Base-by-base conservation (phyloP, 495 filamentous ascomycete species). In the Penicillium steckii region DNA sequence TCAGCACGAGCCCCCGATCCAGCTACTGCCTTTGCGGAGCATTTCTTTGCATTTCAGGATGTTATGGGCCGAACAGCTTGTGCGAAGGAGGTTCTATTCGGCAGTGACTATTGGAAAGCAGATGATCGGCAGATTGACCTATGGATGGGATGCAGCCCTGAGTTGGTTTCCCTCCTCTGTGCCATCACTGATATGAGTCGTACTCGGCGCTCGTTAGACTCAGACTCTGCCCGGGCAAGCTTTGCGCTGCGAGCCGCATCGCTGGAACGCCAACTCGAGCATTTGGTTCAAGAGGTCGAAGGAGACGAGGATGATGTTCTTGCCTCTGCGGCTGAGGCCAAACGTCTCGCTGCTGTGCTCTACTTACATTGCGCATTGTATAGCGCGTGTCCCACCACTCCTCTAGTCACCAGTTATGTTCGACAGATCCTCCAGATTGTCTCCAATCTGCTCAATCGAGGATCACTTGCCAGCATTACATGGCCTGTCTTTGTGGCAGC, bases 11-110 rank as follows among this genome's bases (percentile, higher is more conserved):
- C 51, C 8, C 58, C 49, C 8, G 60, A 73, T 26, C 59, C 68
- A 2, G 67, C 68, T 4, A 68, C 68, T 1, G 55, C 55, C 0
- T 75, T 77, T 46, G 67, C 69, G 1, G 73, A 77, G 50, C 66
- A 66, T 10, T 77, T 77, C 46, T 77, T 77, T 46, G 73, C 73
- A 12, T 77, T 77, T 40, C 73, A 77, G 44, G 73, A 77, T 62
- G 68, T 77, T 42, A 77, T 77, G 68, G 72, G 73, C 18, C 69
- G 73, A 18, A 77, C 73, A 12, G 73, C 73, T 8, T 77, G 73
- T 53, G 73, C 66, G 3, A 65, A 75, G 33, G 67, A 67, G 37
- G 62, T 66, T 0, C 41, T 70, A 9, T 75, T 77, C 47, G 72
- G 69, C 3, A 68, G 52, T 25, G 73, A 75, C 45, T 73, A 77